These are phyloP conservation scores for Mucuna pruriens DNA, from an alignment of 306 rosid species.

Conservation along the genomic window DNA sequence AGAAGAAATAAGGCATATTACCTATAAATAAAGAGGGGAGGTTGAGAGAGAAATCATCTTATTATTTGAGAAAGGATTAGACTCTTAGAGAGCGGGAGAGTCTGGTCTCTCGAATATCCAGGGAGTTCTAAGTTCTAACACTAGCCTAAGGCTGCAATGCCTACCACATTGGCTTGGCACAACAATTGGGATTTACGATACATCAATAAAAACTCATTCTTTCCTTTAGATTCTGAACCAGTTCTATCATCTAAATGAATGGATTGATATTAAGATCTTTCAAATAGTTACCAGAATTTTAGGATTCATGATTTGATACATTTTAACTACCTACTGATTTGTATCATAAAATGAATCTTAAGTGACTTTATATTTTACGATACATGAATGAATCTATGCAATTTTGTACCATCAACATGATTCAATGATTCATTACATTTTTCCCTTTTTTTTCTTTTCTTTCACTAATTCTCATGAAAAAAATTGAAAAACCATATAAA, in stretches of 20 bases:
- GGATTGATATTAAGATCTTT: constrained; percentile 1
- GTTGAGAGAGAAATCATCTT: not conserved
- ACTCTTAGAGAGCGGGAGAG: not conserved
- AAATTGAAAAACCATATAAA: too few species aligned
- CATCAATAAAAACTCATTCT: not conserved
- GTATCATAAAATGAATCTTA: too few species aligned
- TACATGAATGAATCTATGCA: too few species aligned
- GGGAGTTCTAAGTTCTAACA: not conserved
- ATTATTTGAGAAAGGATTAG: not conserved
- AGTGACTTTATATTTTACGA: too few species aligned
- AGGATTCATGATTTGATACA: too few species aligned
- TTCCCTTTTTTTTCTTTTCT: too few species aligned
- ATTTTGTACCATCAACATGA: too few species aligned
- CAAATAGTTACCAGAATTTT: too few species aligned
- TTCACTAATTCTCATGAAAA: too few species aligned
- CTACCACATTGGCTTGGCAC: not conserved
- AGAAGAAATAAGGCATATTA: not conserved
- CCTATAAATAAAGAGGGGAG: not conserved
- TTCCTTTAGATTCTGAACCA: not conserved
- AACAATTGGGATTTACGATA: not conserved
- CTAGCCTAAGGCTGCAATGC: not conserved
- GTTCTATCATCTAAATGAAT: constrained; percentile 11
- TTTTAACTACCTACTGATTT: too few species aligned
- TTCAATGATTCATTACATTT: too few species aligned
- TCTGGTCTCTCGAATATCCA: not conserved